Evolutionary conservation across 169 alveolate genomes (phyloP), one percentile per base, ranked within the genome.

Genomic region (Perkinsus olseni): DNA sequence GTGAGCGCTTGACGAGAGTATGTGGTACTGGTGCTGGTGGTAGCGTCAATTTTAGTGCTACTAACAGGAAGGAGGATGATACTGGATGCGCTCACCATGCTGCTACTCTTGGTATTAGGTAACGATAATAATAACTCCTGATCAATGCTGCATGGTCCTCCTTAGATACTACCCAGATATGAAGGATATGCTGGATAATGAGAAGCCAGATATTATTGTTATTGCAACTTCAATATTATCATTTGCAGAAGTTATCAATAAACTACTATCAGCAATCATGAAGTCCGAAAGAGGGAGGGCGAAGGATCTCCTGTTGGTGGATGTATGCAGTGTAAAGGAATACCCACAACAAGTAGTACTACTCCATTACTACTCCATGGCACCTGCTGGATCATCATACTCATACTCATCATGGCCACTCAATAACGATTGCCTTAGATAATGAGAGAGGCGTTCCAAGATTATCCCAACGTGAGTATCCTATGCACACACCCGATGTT

Each of bases 401-500:
- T n/a, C n/a, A n/a, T n/a, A n/a, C n/a, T n/a, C n/a, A n/a, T n/a
- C n/a, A n/a, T n/a, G n/a, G n/a, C n/a, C n/a, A n/a, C n/a, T n/a
- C n/a, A n/a, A n/a, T 45, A 45, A 45, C 17, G 17, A 45, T 45
- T 10, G 17, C 17, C 6, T 45, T 45, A 45, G 62, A 17, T 45
- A 10, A 45, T 45, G 62, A 45, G 17, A 45, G 62, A 45, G 17
- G 62, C 62, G 17, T 45, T 45, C 17, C n/a, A n/a, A n/a, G n/a
- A n/a, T n/a, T n/a, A n/a, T n/a, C n/a, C n/a, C n/a, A n/a, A n/a
- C n/a, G 34, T 62, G 34, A 62, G 82, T 62, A 91, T 91, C 4
- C 40, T 91, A 34, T 91, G 93, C 39, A 91, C 93, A 0, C 93
- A 91, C n/a, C 93, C 93, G 37, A 91, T 91, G 93, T 91, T 91